These are phyloP conservation scores for Ophiobolus disseminans DNA, from an alignment of 2,329 filamentous ascomycete species.

Conservation along the genomic window DNA sequence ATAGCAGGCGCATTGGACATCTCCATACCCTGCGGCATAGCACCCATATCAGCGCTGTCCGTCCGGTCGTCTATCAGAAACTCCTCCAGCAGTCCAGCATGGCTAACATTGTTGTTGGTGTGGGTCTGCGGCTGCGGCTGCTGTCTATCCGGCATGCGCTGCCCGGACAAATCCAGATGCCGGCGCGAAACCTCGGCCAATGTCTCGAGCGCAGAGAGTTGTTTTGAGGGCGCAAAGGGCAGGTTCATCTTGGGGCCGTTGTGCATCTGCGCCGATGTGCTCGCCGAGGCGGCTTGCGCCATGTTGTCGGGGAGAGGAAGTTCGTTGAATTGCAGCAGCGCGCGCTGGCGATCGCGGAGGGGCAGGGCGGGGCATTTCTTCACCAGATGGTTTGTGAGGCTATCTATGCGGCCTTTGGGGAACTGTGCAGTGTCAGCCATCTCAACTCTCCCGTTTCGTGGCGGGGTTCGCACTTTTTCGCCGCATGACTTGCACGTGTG, in stretches of 20 bases:
- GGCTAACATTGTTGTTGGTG: conserved; percentile 24
- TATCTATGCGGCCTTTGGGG: conserved; percentile 86
- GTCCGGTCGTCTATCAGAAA: conserved; percentile 48
- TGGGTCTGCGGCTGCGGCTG: conserved; percentile 27
- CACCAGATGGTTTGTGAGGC: conserved; percentile 78
- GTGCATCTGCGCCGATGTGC: conserved; percentile 26
- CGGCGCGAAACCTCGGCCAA: conserved; percentile 87
- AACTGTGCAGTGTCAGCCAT: conserved; percentile 59
- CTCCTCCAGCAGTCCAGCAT: conserved; percentile 44
- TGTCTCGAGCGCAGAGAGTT: conserved; percentile 83
- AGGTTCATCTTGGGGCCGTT: conserved; percentile 47
- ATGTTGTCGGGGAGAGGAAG: conserved; percentile 59
- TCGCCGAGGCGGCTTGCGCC: conserved; percentile 28
- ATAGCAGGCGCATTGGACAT: conserved; percentile 43
- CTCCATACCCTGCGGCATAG: conserved; percentile 40
- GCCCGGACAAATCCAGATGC: conserved; percentile 64
- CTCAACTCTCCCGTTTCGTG: conserved; percentile 13
- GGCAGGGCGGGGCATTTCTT: conserved; percentile 86
- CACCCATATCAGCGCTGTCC: conserved; percentile 33
- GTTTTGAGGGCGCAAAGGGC: conserved; percentile 56
- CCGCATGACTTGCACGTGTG: conserved; percentile 90
- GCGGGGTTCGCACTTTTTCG: conserved; percentile 62
- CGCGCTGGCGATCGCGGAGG: conserved; percentile 76
- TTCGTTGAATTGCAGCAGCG: conserved; percentile 74
- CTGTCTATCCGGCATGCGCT: conserved; percentile 49